Base-by-base conservation (phyloP, 2,329 filamentous ascomycete genomes). In the Aspergillus carbonarius region DNA sequence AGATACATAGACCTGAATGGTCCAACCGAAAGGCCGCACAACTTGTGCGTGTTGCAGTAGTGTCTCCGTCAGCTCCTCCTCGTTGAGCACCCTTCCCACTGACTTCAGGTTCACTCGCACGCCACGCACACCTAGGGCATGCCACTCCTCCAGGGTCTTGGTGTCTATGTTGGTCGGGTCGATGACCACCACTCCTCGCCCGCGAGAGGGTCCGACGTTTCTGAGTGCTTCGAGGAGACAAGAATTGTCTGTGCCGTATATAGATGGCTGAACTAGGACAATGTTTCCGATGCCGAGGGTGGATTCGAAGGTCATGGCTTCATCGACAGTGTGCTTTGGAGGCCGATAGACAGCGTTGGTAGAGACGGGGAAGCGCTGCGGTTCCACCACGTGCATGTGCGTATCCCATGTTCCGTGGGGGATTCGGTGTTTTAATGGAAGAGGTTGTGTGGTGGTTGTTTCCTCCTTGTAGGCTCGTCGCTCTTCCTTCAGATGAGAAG, bases 341-440 rank as follows among this genome's bases (percentile, higher is more conserved):
- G 85, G 84, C 17, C 70, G 72, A 71, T 88, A 88, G 60, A 76
- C 72, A 34, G 85, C 84, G 30, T 73, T 66, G 7, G 76, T 60
- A 25, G 76, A 72, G 8, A 86, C 68, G 1, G 82, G 79, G 66
- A 83, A 87, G 7, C 69, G 68, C 18, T 73, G 66, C 0, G 82
- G 83, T 54, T 86, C 82, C 50, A 86, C 77, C 34, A 88, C 79
- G 68, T 88, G 86, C 83, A 88, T 87, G 68, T 88, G 85, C 52
- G 80, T 82, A 67, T 87, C 84, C 84, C 85, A 87, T 57, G 84
- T 68, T 17, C 63, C 56, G 2, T 60, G 47, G n/a, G 75, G 74
- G 23, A 76, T 54, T 49, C 66, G 66, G 30, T 65, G 55, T 27
- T 62, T 69, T 25, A 71, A 25, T 3, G 65, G 61, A 25, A 57